Evolutionary conservation across 2,329 filamentous ascomycete genomes (phyloP).

Genomic region (Pyrenochaeta sp.): DNA sequence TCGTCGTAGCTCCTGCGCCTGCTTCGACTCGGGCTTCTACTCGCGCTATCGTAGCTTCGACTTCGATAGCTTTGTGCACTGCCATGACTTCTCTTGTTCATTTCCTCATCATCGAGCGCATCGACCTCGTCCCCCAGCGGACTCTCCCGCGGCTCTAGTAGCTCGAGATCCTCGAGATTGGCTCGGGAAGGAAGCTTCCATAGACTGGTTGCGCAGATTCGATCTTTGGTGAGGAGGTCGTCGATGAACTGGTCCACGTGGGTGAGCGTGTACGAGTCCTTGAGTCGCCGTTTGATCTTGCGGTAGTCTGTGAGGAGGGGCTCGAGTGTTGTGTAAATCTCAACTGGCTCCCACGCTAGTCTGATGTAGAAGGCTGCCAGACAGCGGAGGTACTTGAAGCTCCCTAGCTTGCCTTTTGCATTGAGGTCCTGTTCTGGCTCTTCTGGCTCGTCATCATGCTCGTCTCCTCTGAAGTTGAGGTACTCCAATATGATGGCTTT

Average conservation of each 20-base stretch:
- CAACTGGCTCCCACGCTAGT: conserved; percentile 80
- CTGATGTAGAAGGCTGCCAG: conserved; percentile 94
- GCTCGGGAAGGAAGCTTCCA: conserved; percentile 89
- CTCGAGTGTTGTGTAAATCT: conserved; percentile 82
- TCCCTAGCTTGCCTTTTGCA: conserved; percentile 39
- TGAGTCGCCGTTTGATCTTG: conserved; percentile 80
- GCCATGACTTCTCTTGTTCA: conserved; percentile 17
- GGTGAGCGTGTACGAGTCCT: conserved; percentile 77
- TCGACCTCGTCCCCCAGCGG: conserved; percentile 79
- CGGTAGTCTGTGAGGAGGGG: conserved; percentile 81
- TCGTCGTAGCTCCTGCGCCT: conserved; percentile 25
- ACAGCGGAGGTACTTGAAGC: conserved; percentile 81
- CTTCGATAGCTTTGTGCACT: conserved; percentile 23
- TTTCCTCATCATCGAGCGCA: conserved; percentile 51
- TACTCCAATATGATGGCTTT: conserved; percentile 83
- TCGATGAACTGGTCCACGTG: conserved; percentile 93
- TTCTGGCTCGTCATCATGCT: conserved; percentile 24
- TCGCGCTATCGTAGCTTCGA: conserved; percentile 14
- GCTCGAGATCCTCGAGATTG: conserved; percentile 85
- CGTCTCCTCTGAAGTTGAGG: conserved; percentile 62
- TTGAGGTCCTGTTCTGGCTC: conserved; percentile 34
- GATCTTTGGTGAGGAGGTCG: conserved; percentile 84
- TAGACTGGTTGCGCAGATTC: conserved; percentile 88
- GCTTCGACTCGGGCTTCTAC: conserved; percentile 19
- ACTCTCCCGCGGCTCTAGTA: conserved; percentile 85